Base-by-base conservation (phyloP, 306 rosid genomes). In the Begonia masoniana region DNA sequence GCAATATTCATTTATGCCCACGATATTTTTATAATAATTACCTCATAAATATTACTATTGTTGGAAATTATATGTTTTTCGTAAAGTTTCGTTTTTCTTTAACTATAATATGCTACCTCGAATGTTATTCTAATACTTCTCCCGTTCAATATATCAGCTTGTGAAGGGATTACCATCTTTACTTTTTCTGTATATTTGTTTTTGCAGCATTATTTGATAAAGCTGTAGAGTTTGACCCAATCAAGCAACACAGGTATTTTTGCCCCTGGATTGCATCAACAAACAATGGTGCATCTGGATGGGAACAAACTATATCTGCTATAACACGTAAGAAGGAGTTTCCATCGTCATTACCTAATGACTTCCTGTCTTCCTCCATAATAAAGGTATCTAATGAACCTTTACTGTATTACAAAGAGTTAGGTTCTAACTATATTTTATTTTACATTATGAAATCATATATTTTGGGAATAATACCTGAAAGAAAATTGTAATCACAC, bases 191-290 rank as follows among this genome's bases (percentile, higher is more conserved):
- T 6, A 7, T 31, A 31, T 31, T 31, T 21, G 24, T 17, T 31
- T 31, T 31, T 31, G 73, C 50, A 57, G 35, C 48, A 51, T 12
- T 48, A 12, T 55, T 71, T 4, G 75, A 74, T 66, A 56, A 77
- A 49, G 63, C 67, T 41, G 74, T 61, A 75, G 87, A 81, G 74
- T 83, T 91, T 73, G 88, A 91, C 61, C 85, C 99, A 76, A 73
- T 86, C 68, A 75, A 74, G 82, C 99, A 86, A 76, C 99, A 91
- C 63, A 75, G 94, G 60, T 76, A 83, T 70, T 91, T 86, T 75
- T 91, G 99, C 75, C 88, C 96, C n/a, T 91, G 99, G 99, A 81
- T 86, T 73, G 71, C 84, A 47, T 71, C 81, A 0, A 63, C 65
- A 36, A 71, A 69, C 58, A 68, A 60, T 15, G 82, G 56, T 24